Base-by-base conservation (phyloP, 306 rosid species). In the Adenanthera pavonina region DNA sequence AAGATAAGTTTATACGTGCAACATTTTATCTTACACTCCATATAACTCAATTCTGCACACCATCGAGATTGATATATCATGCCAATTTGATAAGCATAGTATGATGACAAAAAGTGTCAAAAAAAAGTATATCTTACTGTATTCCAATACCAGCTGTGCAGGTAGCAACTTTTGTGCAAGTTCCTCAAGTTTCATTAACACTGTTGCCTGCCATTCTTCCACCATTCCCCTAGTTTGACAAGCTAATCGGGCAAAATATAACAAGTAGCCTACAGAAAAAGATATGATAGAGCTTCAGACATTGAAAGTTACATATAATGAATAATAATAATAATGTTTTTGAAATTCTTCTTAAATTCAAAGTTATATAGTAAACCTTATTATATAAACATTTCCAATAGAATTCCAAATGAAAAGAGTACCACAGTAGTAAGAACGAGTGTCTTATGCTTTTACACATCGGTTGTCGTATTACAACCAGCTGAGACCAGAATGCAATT, bases 121-220 rank as follows among this genome's bases (percentile, higher is more conserved):
- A 71, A 76, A 1, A 13, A 69, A 75, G 80, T 67, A 40, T 75
- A 78, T 82, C 94, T 88, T 89, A 94, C 98, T 94, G 98, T 83
- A 94, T 94, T 76, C 98, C 97, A 16, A 86, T 75, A 73, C 97
- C 97, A 40, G 90, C 67, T 52, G 92, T 77, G 90, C 97, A 94
- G 57, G 71, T 78, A 35, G 91, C 92, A 67, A 80, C 80, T 48
- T 78, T 35, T 2, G 89, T 83, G 88, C 98, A 94, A 67, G 88
- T 89, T 88, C 86, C 84, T 11, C 25, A 83, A 76, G 87, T 89
- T 73, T 95, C 98, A 78, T 92, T 94, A 62, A 94, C 98, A 83
- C 98, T 97, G 80, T 94, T 94, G 87, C 98, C 92, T 51, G 98
- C 98, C 72, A 94, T 94, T 75, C 92, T 85, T 84, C 98, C 98